Evolutionary conservation across 768 basidiomycete species (phyloP).

Genomic region (Suillus spraguei): DNA sequence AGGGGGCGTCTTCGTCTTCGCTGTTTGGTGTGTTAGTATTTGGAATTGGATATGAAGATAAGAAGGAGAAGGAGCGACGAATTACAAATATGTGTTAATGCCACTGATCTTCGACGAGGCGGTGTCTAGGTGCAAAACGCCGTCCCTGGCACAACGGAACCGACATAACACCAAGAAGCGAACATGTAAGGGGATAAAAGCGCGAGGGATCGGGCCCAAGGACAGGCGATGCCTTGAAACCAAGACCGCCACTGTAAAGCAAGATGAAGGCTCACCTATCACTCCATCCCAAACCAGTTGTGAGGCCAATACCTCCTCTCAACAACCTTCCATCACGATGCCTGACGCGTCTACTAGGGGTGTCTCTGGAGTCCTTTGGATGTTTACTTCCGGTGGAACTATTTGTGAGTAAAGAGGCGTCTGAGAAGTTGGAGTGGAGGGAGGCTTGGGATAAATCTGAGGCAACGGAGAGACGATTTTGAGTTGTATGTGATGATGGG

Average conservation of each 20-base stretch:
- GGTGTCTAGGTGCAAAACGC: background rate
- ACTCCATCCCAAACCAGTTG: constrained; percentile 76
- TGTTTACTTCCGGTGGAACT: constrained; percentile 30
- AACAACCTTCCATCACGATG: constrained; percentile 64
- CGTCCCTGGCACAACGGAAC: constrained; percentile 3
- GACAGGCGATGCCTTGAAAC: background rate
- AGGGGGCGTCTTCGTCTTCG: constrained; percentile 76
- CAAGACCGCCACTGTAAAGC: background rate
- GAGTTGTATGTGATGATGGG: constrained; percentile 28
- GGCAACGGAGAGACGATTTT: constrained; percentile 28
- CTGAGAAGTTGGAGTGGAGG: constrained; percentile 24
- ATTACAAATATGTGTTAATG: no score
- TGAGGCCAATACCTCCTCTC: constrained; percentile 65
- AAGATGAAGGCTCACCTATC: constrained; percentile 51
- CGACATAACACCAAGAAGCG: constrained; percentile 11
- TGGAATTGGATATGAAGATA: background rate
- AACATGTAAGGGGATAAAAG: constrained; percentile 10
- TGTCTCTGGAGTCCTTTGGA: constrained; percentile 58
- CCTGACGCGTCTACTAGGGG: constrained; percentile 52
- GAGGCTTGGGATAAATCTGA: constrained; percentile 28
- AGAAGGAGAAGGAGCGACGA: background rate
- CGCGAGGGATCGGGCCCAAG: background rate
- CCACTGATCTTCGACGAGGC: background rate
- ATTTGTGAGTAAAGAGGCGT: constrained; percentile 18
- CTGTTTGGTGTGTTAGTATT: constrained; percentile 33